Evolutionary conservation across 1,284 basidiomycete genomes (phyloP).

Genomic region (Ceratobasidium sp.): DNA sequence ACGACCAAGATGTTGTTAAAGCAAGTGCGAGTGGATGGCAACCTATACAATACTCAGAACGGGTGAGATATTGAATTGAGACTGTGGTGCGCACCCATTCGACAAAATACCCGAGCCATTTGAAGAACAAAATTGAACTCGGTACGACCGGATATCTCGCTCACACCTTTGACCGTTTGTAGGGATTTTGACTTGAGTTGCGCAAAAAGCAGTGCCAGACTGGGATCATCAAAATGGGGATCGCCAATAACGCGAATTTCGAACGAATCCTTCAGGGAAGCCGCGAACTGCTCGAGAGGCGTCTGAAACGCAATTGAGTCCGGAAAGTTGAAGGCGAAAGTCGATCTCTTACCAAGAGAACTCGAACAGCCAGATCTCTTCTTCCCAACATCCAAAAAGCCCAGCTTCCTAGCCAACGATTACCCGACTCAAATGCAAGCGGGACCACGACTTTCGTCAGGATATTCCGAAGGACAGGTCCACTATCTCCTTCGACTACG

Average conservation of each 20-base stretch:
- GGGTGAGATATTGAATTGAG: not conserved
- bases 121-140: slow-evolving; percentile 96
- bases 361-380: slow-evolving; percentile 83
- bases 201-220: slow-evolving; percentile 87
- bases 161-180: slow-evolving; percentile 89
- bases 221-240: slow-evolving; percentile 90
- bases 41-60: slow-evolving; percentile 59
- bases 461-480: slow-evolving; percentile 76
- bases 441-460: slow-evolving; percentile 81
- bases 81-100: slow-evolving; percentile 76
- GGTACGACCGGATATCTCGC: slow-evolving; percentile 82
- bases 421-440: slow-evolving; percentile 81
- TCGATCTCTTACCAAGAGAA: slow-evolving; percentile 68
- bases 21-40: slow-evolving; percentile 89
- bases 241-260: slow-evolving; percentile 73
- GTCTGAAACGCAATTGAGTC: slow-evolving; percentile 58
- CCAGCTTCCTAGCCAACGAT: slow-evolving; percentile 97
- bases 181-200: slow-evolving; percentile 87
- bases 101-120: slow-evolving; percentile 87
- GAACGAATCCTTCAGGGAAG: slow-evolving; percentile 49
- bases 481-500: slow-evolving; percentile 82
- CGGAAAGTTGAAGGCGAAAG: slow-evolving; percentile 11
- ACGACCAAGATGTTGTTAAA: slow-evolving; percentile 88
- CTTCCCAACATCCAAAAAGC: slow-evolving; percentile 90
- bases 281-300: slow-evolving; percentile 74